Base-by-base conservation (phyloP, 2,329 filamentous ascomycete species). In the Juglanconis juglandina region DNA sequence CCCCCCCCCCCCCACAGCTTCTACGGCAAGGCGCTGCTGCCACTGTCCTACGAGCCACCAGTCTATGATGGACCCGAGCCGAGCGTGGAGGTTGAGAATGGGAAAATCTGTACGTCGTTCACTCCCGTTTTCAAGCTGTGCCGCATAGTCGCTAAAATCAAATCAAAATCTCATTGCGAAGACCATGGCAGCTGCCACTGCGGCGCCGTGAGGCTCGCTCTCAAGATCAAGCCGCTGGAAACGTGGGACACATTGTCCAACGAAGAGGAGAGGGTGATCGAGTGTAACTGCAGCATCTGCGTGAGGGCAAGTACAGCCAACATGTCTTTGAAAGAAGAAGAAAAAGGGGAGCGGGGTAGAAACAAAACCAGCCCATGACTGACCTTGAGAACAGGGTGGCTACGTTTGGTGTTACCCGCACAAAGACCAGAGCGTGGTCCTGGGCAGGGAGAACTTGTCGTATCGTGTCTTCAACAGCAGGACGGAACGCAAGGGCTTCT, bases 201-300 rank as follows among this genome's bases (percentile, higher is more conserved):
- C 67, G 81, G 81, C 34, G 76, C 75, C 24, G 72, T 84, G 32
- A 76, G 70, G 14, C 58, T 81, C 1, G 77, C 79, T 1, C 46
- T 82, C 41, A 74, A 71, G 54, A 53, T 66, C 32, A 71, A 72
- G 59, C 74, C 78, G 1, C 66, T 83, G 9, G 73, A 78, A 10
- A 33, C 24, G 5, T 66, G 72, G 69, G 66, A 75, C 67, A 48
- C 46, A 32, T 10, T 72, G 30, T 59, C 65, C 0, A 65, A 68
- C 55, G 58, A 63, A 34, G 58, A 68, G 11, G 58, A 68, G 11
- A 54, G 11, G 1, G 63, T 75, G 5, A 32, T 70, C 1, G 77
- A 81, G 54, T 83, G 81, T 71, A 79, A 81, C 68, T 84, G 81
- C 73, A 83, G 80, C 66, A 74, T 76, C 64, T 83, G 80, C 68